phyloP scores from a whole-genome alignment of 768 basidiomycete species.

The Brasilioporus rufonigricans region DNA sequence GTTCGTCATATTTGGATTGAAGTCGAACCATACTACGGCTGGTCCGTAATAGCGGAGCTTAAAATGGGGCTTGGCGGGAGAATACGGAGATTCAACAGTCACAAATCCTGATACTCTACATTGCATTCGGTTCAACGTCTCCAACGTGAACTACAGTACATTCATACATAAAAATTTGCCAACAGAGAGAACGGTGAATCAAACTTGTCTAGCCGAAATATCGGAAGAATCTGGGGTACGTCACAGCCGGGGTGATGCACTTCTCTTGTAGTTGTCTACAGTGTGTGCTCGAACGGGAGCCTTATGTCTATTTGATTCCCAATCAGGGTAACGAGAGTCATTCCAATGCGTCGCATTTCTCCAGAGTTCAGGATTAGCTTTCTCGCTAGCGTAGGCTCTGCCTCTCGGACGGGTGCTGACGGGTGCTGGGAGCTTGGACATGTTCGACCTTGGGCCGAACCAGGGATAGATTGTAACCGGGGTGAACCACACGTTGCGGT shows the following conservation, averaged over 20 bases:
- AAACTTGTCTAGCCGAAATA: conserved; percentile 14
- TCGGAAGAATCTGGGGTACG: conserved; percentile 4
- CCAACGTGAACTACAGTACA: conserved; percentile 15
- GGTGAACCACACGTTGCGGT: conserved; percentile 59
- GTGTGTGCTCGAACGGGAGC: conserved; percentile 29
- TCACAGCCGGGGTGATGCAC: conserved; percentile 47
- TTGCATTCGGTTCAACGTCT: conserved; percentile 10
- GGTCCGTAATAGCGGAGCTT: conserved; percentile 8
- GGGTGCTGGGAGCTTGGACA: conserved; percentile 43
- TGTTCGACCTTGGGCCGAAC: conserved; percentile 48
- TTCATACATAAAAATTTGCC: conserved; percentile 13
- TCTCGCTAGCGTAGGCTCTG: conserved; percentile 29
- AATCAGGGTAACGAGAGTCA: conserved; percentile 19
- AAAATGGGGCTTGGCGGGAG: background rate
- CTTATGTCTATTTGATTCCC: conserved; percentile 19
- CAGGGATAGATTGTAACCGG: conserved; percentile 72
- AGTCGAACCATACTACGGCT: conserved; percentile 2
- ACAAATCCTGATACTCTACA: conserved; percentile 1
- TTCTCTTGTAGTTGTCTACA: conserved; percentile 38
- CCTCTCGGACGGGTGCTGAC: conserved; percentile 38
- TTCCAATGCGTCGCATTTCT: conserved; percentile 20
- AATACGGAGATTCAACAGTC: background rate
- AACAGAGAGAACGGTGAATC: background rate
- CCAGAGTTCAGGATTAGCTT: conserved; percentile 24
- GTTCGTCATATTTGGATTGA: conserved; percentile 15